These are phyloP conservation scores for Calonectria multiphialidica DNA, from an alignment of 2,329 filamentous ascomycete genomes.

Conservation along the genomic window DNA sequence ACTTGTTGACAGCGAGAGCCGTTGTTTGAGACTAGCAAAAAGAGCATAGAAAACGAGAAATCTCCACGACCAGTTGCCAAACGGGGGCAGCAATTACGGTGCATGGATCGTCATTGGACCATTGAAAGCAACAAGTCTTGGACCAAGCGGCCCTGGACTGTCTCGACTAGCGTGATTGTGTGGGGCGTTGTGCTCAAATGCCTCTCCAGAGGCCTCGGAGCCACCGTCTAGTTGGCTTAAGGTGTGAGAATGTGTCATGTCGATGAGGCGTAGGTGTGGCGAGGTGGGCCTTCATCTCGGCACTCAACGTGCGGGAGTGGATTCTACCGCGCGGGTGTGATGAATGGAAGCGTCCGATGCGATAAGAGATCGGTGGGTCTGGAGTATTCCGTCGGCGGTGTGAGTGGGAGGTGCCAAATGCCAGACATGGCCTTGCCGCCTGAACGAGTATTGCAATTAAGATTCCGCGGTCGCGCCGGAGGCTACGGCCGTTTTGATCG, in stretches of 20 bases:
- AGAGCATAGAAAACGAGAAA: background rate
- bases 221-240: background rate
- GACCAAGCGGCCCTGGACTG: background rate
- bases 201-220: background rate
- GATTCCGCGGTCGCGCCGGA: background rate
- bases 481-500: background rate
- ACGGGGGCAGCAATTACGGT: background rate
- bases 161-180: background rate
- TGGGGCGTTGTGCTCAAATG: background rate
- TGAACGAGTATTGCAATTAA: background rate
- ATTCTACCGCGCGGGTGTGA: conserved; percentile 1
- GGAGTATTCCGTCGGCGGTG: background rate
- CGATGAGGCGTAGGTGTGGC: background rate
- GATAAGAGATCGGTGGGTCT: background rate
- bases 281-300: conserved; percentile 1
- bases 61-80: background rate
- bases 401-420: background rate
- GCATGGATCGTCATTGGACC: background rate
- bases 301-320: background rate
- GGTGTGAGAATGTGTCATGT: background rate
- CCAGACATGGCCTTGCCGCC: background rate
- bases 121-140: background rate
- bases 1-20: background rate
- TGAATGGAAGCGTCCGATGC: background rate
- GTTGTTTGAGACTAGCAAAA: background rate